Conservation (phyloP, 2,329 filamentous ascomycete species). For the Aphanoascus verrucosus region DNA sequence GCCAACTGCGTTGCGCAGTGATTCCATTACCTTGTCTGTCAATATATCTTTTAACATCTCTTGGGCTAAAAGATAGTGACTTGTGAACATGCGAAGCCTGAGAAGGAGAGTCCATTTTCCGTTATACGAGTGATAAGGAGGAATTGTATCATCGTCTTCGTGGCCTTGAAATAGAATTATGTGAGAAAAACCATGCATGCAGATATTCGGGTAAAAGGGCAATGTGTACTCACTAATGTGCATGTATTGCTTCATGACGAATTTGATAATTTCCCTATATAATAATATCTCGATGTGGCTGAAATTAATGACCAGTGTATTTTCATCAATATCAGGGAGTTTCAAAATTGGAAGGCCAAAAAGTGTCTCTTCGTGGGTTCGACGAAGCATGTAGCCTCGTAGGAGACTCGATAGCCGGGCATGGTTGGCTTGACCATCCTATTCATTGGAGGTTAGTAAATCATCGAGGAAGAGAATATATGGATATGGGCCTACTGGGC, state of each 20-base stretch:
- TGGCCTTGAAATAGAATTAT: not conserved
- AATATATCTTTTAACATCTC: constrained; percentile 38
- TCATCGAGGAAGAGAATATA: not conserved
- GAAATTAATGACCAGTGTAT: constrained; percentile 38
- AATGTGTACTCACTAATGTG: constrained; percentile 19
- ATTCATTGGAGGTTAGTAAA: not conserved
- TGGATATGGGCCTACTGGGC: not conserved
- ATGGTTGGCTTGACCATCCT: constrained; percentile 15
- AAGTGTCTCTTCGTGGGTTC: constrained; percentile 45
- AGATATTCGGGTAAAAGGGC: not conserved
- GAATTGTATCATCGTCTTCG: not conserved
- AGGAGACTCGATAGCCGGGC: constrained; percentile 24
- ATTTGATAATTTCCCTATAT: constrained; percentile 42
- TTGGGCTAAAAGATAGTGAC: constrained; percentile 41
- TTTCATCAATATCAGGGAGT: constrained; percentile 41
- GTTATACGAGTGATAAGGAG: not conserved
- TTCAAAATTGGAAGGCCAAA: constrained; percentile 46
- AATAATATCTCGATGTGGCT: constrained; percentile 43
- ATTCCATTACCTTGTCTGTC: constrained; percentile 36
- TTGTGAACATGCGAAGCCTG: constrained; percentile 42
- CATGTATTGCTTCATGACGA: constrained; percentile 28
- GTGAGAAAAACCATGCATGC: not conserved
- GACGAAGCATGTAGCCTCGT: constrained; percentile 42
- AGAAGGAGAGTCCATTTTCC: constrained; percentile 35
- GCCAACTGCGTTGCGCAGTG: constrained; percentile 29